Percentiles rank a stretch among this genome's conserved stretches.
phyloP scores from a whole-genome alignment of 2,329 filamentous ascomycete genomes.

The Fusarium subtropicale region DNA sequence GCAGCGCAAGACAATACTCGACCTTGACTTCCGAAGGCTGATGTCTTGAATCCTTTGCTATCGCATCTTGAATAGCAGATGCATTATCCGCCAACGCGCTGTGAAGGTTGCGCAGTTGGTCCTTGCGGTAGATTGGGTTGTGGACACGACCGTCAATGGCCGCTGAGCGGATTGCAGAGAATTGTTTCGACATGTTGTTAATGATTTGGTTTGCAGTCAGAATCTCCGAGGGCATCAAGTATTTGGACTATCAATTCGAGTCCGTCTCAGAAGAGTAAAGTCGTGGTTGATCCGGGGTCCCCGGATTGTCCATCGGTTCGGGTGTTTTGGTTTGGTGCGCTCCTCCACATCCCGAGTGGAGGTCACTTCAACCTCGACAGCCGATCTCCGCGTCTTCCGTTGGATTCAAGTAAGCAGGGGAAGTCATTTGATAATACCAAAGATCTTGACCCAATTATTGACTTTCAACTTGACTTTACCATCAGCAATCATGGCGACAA shows the following conservation, averaged over 20 bases:
- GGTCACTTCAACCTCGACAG: background rate
- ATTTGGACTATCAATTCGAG: background rate
- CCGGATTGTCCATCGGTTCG: slow-evolving; percentile 22
- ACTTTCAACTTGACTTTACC: background rate
- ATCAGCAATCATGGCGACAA: slow-evolving; percentile 20
- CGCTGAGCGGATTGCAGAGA: slow-evolving; percentile 32
- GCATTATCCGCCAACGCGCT: slow-evolving; percentile 20
- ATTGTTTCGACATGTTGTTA: slow-evolving; percentile 34
- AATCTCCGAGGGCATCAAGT: background rate
- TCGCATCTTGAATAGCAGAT: slow-evolving; percentile 33
- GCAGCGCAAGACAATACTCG: slow-evolving; percentile 41
- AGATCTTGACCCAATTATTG: background rate
- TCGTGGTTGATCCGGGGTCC: slow-evolving; percentile 4
- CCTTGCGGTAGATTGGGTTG: slow-evolving; percentile 41
- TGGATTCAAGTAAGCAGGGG: background rate
- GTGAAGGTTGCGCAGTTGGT: slow-evolving; percentile 33
- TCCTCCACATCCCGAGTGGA: slow-evolving; percentile 39
- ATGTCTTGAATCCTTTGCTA: slow-evolving; percentile 33
- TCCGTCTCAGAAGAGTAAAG: background rate
- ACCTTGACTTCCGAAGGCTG: slow-evolving; percentile 34
- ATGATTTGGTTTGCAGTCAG: background rate
- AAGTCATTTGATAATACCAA: background rate
- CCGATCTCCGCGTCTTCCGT: background rate
- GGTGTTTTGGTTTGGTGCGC: background rate
- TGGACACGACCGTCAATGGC: slow-evolving; percentile 36